These are phyloP conservation scores for Annulohypoxylon nitens DNA, from an alignment of 495 filamentous ascomycete species.

Conservation along the genomic window DNA sequence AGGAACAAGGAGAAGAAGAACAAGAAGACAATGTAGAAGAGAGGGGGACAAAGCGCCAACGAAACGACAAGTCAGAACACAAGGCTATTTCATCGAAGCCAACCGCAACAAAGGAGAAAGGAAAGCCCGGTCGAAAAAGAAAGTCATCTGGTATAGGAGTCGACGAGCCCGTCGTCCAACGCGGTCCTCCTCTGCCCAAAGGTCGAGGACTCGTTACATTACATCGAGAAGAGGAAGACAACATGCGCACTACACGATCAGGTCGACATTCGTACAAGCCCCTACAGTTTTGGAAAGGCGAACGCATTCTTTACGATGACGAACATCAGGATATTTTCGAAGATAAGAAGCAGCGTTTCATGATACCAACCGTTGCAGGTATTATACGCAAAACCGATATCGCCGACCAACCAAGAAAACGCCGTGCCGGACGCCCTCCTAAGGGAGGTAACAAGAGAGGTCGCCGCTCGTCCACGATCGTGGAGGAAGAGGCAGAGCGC, in stretches of 20 bases:
- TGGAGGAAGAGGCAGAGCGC: slow-evolving; percentile 60
- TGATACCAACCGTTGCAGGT: slow-evolving; percentile 76
- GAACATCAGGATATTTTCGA: slow-evolving; percentile 63
- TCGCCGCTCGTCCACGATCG: slow-evolving; percentile 23
- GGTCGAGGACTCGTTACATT: slow-evolving; percentile 76
- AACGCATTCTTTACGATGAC: slow-evolving; percentile 75
- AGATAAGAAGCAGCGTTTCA: slow-evolving; percentile 60
- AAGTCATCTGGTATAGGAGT: slow-evolving; percentile 56
- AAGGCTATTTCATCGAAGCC: slow-evolving; percentile 40
- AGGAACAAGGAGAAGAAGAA: slow-evolving; percentile 40
- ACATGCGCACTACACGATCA: slow-evolving; percentile 64
- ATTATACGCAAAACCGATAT: slow-evolving; percentile 79
- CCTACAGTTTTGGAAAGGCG: slow-evolving; percentile 88
- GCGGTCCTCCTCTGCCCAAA: slow-evolving; percentile 66
- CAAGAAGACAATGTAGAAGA: slow-evolving; percentile 35
- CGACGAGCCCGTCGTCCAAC: slow-evolving; percentile 59
- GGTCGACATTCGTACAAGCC: slow-evolving; percentile 74
- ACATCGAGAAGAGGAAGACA: slow-evolving; percentile 72
- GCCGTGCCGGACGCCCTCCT: slow-evolving; percentile 47
- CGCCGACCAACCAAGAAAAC: slow-evolving; percentile 23
- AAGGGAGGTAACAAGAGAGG: slow-evolving; percentile 30
- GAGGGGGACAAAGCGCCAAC: slow-evolving; percentile 48
- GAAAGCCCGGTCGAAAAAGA: slow-evolving; percentile 54
- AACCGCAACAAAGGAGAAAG: slow-evolving; percentile 46
- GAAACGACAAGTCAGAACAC: slow-evolving; percentile 30